Evolutionary conservation across 371 early-diverging fungal genomes (phyloP).

Genomic region (Dentiscutata heterogama): DNA sequence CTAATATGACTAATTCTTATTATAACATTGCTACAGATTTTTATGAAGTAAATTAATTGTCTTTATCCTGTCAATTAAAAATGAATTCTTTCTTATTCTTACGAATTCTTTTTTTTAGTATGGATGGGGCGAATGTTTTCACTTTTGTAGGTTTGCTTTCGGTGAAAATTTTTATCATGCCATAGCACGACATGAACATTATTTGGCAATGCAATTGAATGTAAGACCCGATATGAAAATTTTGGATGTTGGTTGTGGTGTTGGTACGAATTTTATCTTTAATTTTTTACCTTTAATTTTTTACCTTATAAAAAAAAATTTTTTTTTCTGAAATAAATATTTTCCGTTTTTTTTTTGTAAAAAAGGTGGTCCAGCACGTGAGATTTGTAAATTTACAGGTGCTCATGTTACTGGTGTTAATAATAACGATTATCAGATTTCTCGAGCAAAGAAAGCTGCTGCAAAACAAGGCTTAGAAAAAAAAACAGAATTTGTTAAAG

Average conservation of each 20-base stretch:
- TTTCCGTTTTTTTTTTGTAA: background rate
- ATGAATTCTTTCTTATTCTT: background rate
- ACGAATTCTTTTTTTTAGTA: conserved; percentile 15
- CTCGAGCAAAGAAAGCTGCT: conserved; percentile 81
- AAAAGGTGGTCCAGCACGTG: conserved; percentile 89
- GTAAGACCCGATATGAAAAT: conserved; percentile 77
- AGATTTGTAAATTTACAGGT: conserved; percentile 89
- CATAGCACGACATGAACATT: conserved; percentile 93
- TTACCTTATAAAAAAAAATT: background rate
- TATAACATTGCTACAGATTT: conserved; percentile 89
- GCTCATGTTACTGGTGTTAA: conserved; percentile 92
- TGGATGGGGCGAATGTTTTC: conserved; percentile 42
- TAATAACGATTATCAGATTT: conserved; percentile 95
- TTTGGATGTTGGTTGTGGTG: conserved; percentile 91
- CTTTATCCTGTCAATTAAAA: background rate
- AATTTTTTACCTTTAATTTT: conserved; percentile 40
- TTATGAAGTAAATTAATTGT: conserved; percentile 66
- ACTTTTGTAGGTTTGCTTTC: conserved; percentile 63
- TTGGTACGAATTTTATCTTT: conserved; percentile 60
- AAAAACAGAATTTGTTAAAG: conserved; percentile 76
- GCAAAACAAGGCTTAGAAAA: conserved; percentile 69
- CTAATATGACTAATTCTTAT: conserved; percentile 80
- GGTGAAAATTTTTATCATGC: conserved; percentile 83
- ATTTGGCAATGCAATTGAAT: conserved; percentile 78
- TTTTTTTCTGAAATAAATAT: background rate